phyloP scores from a whole-genome alignment of 805 yeast species.

The Pichia cephalocereana region DNA sequence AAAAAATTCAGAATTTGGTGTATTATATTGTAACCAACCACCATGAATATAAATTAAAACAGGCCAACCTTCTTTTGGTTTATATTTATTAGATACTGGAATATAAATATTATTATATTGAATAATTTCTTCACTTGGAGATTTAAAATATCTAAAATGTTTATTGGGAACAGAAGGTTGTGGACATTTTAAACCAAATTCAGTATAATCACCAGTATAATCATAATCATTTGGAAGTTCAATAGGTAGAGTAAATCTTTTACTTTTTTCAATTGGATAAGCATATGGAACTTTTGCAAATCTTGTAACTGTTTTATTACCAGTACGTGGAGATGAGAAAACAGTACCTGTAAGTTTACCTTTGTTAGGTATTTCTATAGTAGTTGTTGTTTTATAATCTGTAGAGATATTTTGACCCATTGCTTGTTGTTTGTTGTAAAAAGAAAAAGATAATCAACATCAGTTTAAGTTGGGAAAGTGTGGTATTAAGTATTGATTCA shows the following conservation, averaged over 20 bases:
- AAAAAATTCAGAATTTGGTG: slow-evolving; percentile 19
- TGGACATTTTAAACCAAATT: slow-evolving; percentile 28
- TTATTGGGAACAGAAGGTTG: slow-evolving; percentile 29
- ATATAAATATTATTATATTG: slow-evolving; percentile 30
- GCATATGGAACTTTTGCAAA: slow-evolving; percentile 29
- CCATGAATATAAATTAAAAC: slow-evolving; percentile 34
- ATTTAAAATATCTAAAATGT: slow-evolving; percentile 14
- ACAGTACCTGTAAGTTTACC: slow-evolving; percentile 25
- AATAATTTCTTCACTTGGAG: slow-evolving; percentile 28
- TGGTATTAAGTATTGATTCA: no score
- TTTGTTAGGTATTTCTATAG: slow-evolving; percentile 15
- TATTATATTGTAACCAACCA: slow-evolving; percentile 32
- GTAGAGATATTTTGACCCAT: slow-evolving; percentile 13
- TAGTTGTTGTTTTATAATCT: slow-evolving; percentile 13
- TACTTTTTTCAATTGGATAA: slow-evolving; percentile 12
- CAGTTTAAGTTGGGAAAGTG: no score
- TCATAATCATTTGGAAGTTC: slow-evolving; percentile 27
- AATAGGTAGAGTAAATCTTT: slow-evolving; percentile 23
- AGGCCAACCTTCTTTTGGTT: slow-evolving; percentile 34
- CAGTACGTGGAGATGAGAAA: slow-evolving; percentile 7
- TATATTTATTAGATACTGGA: slow-evolving; percentile 24
- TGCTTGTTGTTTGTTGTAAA: slow-evolving; percentile 6
- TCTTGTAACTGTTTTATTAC: slow-evolving; percentile 18
- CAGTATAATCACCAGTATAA: slow-evolving; percentile 31
- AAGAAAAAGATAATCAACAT: no score